Evolutionary conservation across 176 grass and related monocot genomes (phyloP).

Genomic region (Triticum turgidum): DNA sequence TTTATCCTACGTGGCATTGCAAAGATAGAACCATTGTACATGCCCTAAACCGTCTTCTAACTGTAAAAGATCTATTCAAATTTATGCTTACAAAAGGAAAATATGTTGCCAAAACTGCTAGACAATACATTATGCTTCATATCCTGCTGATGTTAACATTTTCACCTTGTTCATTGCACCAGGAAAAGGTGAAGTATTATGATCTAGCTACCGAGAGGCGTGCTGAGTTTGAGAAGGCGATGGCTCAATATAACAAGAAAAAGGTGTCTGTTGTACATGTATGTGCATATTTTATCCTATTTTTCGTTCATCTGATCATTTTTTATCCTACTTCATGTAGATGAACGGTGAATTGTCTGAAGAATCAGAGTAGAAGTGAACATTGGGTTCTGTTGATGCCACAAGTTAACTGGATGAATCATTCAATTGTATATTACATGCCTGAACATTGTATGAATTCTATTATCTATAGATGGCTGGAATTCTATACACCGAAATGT

Average conservation of each 20-base stretch:
- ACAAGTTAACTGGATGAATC: slow-evolving; percentile 6
- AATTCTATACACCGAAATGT: not conserved
- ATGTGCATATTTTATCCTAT: not conserved
- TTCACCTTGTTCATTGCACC: not conserved
- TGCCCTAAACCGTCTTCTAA: not conserved
- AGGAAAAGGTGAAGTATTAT: slow-evolving; percentile 93
- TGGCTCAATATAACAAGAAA: slow-evolving; percentile 82
- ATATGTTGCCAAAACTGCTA: not conserved
- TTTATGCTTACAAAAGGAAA: not conserved
- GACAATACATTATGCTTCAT: not conserved
- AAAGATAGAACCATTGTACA: too few relatives aligned
- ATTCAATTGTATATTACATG: slow-evolving; percentile 38
- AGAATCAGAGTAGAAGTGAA: slow-evolving; percentile 44
- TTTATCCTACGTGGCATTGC: too few relatives aligned
- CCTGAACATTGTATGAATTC: slow-evolving; percentile 21
- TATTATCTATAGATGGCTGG: not conserved
- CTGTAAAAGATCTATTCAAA: not conserved
- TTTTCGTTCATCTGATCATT: not conserved
- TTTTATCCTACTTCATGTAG: slow-evolving; percentile 35
- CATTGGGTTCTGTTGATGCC: slow-evolving; percentile 18
- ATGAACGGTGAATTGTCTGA: slow-evolving; percentile 44
- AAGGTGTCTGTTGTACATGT: slow-evolving; percentile 36
- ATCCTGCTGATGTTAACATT: slow-evolving; percentile 5
- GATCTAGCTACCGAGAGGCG: slow-evolving; percentile 87
- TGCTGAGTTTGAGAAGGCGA: slow-evolving; percentile 77